Base-by-base conservation (phyloP, 768 basidiomycete species). In the Krasilnikovozyma curviuscula region DNA sequence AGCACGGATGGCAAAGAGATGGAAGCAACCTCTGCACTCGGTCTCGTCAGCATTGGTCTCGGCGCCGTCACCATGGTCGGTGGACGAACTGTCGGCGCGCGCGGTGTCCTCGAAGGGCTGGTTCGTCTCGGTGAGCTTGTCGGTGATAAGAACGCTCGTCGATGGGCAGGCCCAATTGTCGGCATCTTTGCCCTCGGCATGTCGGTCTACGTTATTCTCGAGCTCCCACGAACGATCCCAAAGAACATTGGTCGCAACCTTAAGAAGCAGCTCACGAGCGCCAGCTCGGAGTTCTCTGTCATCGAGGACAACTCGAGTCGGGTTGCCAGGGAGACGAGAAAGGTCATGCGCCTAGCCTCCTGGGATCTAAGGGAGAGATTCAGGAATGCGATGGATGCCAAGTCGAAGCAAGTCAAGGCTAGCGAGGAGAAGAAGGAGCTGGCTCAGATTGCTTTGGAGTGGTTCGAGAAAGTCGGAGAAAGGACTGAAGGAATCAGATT, bases 21-120 rank as follows among this genome's bases (percentile, higher is more conserved):
- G 29, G 16, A 19, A 16, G 13, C 41, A 8, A 7, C 13, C 27
- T 59, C 63, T 23, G 62, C 65, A 44, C 55, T 68, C 45, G 66
- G 66, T 21, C 74, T 83, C 29, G 78, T 59, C 16, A 60, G 60
- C 5, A 37, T 61, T 5, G 62, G 83, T 31, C 65, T 89, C 19
- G 83, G 89, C 45, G 84, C 83, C 3, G 66, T 93, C 58, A 85
- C 85, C 7, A 80, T 95, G 74, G 76, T 86, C 42, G 81, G 85
- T 43, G 80, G 83, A 43, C 79, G 84, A 61, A 74, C 77, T 2
- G 62, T 91, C 24, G 83, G 85, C 19, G 69, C 76, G 1, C 75
- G 81, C 5, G 73, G 76, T 16, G 61, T 89, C 44, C 70, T 97
- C 56, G 86, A 91, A 55, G 78, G 81, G 46, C 60, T 78, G 50